Percentiles rank a stretch among this genome's conserved stretches.
phyloP scores from a whole-genome alignment of 768 basidiomycete species.

The Scleroderma citrinum region DNA sequence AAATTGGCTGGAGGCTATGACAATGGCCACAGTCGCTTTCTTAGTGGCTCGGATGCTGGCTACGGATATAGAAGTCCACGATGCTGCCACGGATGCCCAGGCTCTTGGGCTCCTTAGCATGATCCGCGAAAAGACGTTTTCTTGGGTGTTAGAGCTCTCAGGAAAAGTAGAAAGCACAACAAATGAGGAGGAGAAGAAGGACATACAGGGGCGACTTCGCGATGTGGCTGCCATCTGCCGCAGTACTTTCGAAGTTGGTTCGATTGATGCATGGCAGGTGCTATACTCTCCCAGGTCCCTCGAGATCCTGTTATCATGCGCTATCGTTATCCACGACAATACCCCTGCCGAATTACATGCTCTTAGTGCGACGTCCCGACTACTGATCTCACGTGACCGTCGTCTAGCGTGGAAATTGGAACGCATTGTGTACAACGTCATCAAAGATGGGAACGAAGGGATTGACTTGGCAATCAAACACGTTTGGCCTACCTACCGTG shows the following conservation, averaged over 20 bases:
- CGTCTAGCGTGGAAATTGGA: slow-evolving; percentile 28
- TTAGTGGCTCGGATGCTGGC: slow-evolving; percentile 31
- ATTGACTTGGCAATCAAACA: slow-evolving; percentile 25
- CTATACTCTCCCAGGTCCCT: slow-evolving; percentile 22
- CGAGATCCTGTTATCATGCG: slow-evolving; percentile 27
- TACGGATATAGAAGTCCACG: slow-evolving; percentile 1
- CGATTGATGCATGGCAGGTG: background rate
- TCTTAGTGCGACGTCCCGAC: slow-evolving; percentile 8
- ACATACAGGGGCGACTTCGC: slow-evolving; percentile 6
- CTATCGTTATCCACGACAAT: slow-evolving; percentile 28
- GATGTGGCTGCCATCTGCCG: slow-evolving; percentile 19
- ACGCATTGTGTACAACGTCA: slow-evolving; percentile 6
- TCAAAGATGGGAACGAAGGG: slow-evolving; percentile 13
- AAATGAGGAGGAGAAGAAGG: background rate
- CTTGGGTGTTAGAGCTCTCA: slow-evolving; percentile 33
- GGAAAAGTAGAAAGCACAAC: slow-evolving; percentile 9
- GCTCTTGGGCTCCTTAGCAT: slow-evolving; percentile 21
- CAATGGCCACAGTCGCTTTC: slow-evolving; percentile 24
- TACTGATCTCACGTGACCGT: slow-evolving; percentile 27
- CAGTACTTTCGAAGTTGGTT: slow-evolving; percentile 26
- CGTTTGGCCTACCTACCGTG: slow-evolving; percentile 28
- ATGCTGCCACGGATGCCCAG: slow-evolving; percentile 9
- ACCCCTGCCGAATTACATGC: slow-evolving; percentile 9
- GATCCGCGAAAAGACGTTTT: slow-evolving; percentile 26
- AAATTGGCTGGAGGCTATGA: slow-evolving; percentile 33